Evolutionary conservation across 208 protist species (phyloP), one percentile per base, ranked within the genome.

Genomic region (Leptomonas pyrrhocoris): DNA sequence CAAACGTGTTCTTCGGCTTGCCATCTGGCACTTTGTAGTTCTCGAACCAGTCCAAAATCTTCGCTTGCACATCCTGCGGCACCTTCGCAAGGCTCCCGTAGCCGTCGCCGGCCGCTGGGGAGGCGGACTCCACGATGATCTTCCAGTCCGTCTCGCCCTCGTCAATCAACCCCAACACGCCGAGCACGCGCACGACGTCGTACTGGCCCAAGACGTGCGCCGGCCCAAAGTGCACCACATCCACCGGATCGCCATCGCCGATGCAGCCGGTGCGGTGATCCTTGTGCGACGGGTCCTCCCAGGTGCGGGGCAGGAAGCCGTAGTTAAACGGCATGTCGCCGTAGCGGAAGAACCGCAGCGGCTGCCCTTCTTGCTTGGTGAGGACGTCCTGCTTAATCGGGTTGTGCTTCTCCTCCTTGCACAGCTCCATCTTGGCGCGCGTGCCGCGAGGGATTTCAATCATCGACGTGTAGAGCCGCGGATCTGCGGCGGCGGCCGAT

Each of bases 271-370:
- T 94, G 36, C 71, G 75, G 0, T 60, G 36, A 49, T 93, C 83
- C 9, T 43, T 64, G 65, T 71, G 65, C 49, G 13, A 25, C 19
- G 88, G 83, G 54, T 94, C 79, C 76, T 98, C 96, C 92, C 93
- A 98, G 25, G 96, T 98, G 40, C 90, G 93, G n/a, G 97, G 97
- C 18, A 98, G 77, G 48, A 95, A 95, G 38, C 97, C 97, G 79
- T 98, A 98, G 77, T 98, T 98, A 61, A 97, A 98, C 8, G 96
- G 89, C 57, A 96, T 85, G 73, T 97, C 92, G 13, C 86, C 88
- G 72, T 94, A 96, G 12, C 57, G 68, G 58, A 94, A 94, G 68
- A 77, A 94, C 36, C 92, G 86, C 68, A 96, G 81, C n/a, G 85
- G 85, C 64, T 84, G 66, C 13, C 76, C 79, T 11, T 71, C 63